These are phyloP conservation scores for Anethum foeniculum DNA, from an alignment of 140 eudicot species.

Conservation along the genomic window DNA sequence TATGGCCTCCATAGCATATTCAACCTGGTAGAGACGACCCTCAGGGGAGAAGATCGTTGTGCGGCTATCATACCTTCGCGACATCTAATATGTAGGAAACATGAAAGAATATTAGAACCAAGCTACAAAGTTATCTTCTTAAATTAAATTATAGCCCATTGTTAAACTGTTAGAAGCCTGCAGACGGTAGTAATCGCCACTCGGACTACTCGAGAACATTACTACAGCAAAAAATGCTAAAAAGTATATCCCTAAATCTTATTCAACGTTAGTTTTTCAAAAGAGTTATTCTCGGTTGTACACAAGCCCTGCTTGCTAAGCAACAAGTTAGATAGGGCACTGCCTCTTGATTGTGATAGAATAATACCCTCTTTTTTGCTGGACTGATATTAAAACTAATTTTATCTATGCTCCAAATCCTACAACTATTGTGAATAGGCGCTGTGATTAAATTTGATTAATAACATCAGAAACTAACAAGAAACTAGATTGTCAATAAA, in stretches of 20 bases:
- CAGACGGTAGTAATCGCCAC: not conserved
- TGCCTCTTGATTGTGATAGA: not conserved
- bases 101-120: not conserved
- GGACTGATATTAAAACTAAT: not conserved
- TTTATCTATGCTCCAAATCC: not conserved
- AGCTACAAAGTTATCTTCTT: not conserved
- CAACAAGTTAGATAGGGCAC: not conserved
- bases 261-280: not conserved
- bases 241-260: not conserved
- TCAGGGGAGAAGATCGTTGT: slow-evolving; percentile 35
- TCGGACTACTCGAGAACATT: not conserved
- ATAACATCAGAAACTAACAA: not conserved
- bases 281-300: not conserved
- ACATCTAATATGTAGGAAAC: slow-evolving; percentile 11
- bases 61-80: slow-evolving; percentile 32
- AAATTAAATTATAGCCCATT: not conserved
- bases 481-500: not conserved
- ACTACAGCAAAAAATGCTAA: not conserved
- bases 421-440: not conserved
- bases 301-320: not conserved
- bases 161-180: not conserved
- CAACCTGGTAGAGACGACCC: slow-evolving; percentile 35
- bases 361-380: not conserved
- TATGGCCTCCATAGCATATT: slow-evolving; percentile 33
- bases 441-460: not conserved